These are phyloP conservation scores for Penicillium goetzii DNA, from an alignment of 495 filamentous ascomycete species.

Conservation along the genomic window DNA sequence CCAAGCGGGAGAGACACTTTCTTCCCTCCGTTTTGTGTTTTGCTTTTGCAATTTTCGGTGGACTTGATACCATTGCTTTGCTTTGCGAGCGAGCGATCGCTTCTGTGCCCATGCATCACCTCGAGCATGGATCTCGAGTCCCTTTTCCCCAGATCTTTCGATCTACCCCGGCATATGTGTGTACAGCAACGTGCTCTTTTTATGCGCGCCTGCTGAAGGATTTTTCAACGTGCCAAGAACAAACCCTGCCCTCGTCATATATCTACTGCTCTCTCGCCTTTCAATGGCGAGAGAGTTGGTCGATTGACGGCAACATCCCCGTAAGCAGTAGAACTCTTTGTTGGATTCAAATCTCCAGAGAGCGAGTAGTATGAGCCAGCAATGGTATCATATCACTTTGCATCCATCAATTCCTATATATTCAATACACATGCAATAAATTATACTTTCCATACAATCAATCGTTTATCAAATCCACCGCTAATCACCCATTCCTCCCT, in stretches of 20 bases:
- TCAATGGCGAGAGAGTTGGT: slow-evolving; percentile 77
- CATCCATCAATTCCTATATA: not conserved
- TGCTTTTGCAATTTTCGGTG: slow-evolving; percentile 10
- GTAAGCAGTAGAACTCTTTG: slow-evolving; percentile 27
- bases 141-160: slow-evolving; percentile 25
- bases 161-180: slow-evolving; percentile 86
- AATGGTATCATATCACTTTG: slow-evolving; percentile 3
- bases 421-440: not conserved
- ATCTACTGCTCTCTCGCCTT: slow-evolving; percentile 80
- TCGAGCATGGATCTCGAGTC: slow-evolving; percentile 22
- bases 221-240: slow-evolving; percentile 89
- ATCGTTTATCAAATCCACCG: slow-evolving; percentile 68
- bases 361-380: not conserved
- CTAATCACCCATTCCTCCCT: slow-evolving; percentile 63
- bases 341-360: not conserved
- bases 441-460: slow-evolving; percentile 62
- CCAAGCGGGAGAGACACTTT: slow-evolving; percentile 20
- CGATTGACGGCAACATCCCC: slow-evolving; percentile 76
- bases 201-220: slow-evolving; percentile 95
- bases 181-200: slow-evolving; percentile 87
- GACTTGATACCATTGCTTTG: not conserved
- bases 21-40: slow-evolving; percentile 14
- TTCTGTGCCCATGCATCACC: slow-evolving; percentile 3
- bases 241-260: slow-evolving; percentile 66
- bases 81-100: not conserved